Percentiles rank a stretch among this genome's conserved stretches.
phyloP scores from a whole-genome alignment of 768 basidiomycete genomes.

The Crassisporium funariophilum region DNA sequence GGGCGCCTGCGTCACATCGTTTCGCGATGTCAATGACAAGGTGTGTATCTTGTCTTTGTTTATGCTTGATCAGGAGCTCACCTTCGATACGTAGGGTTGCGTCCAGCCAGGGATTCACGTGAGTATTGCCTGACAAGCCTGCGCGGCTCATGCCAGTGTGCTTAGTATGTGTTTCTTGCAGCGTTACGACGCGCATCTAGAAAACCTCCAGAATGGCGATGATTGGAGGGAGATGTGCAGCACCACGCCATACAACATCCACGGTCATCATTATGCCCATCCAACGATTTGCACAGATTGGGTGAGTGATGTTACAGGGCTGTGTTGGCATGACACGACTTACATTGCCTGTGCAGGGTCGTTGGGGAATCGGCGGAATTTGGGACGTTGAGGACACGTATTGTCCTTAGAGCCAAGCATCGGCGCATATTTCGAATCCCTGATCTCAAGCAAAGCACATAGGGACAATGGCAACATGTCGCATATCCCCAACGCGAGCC shows the following conservation, averaged over 20 bases:
- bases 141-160: too few species aligned
- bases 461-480: too few species aligned
- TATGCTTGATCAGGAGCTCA: background rate
- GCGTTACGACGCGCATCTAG: slow-evolving; percentile 15
- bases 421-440: too few species aligned
- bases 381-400: too few species aligned
- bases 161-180: slow-evolving; percentile 1
- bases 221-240: slow-evolving; percentile 17
- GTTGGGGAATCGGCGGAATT: too few species aligned
- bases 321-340: too few species aligned
- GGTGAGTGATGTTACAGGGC: slow-evolving; percentile 4
- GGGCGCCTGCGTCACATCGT: slow-evolving; percentile 13
- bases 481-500: too few species aligned
- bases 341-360: too few species aligned
- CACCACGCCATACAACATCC: slow-evolving; percentile 10
- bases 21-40: slow-evolving; percentile 13
- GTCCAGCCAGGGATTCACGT: too few species aligned
- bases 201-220: slow-evolving; percentile 6
- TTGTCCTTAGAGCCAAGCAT: too few species aligned
- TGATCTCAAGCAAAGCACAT: too few species aligned
- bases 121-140: too few species aligned
- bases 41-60: background rate
- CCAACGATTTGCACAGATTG: slow-evolving; percentile 10
- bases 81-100: slow-evolving; percentile 2
- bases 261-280: slow-evolving; percentile 10